phyloP scores from a whole-genome alignment of 371 early-diverging fungal genomes.

The Apophysomyces trapeziformis region DNA sequence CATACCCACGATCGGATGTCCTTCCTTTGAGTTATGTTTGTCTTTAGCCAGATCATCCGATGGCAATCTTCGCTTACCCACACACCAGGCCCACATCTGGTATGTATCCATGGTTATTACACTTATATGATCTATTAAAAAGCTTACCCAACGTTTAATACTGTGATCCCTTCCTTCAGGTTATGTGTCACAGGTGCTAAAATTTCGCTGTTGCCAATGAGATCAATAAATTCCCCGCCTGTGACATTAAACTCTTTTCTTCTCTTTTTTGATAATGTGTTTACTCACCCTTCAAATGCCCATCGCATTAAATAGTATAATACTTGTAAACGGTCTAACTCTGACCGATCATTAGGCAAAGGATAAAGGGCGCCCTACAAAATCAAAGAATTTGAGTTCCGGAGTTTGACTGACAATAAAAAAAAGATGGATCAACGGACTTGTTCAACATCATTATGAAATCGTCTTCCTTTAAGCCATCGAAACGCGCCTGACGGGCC shows the following conservation, averaged over 20 bases:
- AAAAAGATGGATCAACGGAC: neutral
- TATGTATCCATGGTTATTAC: neutral
- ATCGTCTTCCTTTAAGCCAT: conserved; percentile 38
- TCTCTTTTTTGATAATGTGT: neutral
- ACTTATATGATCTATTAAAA: too few relatives aligned
- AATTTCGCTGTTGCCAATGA: conserved; percentile 17
- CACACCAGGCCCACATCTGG: conserved; percentile 37
- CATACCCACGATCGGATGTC: conserved; percentile 36
- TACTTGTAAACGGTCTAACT: conserved; percentile 33
- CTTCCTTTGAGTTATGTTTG: conserved; percentile 13
- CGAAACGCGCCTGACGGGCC: conserved; percentile 33
- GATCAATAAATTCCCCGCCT: conserved; percentile 1
- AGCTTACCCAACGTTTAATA: conserved; percentile 34
- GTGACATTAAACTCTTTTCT: conserved; percentile 3
- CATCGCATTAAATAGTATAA: conserved; percentile 32
- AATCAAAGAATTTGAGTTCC: neutral
- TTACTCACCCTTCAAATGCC: conserved; percentile 35
- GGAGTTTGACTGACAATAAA: neutral
- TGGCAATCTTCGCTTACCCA: conserved; percentile 25
- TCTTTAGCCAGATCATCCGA: neutral
- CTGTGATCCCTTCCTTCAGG: conserved; percentile 26
- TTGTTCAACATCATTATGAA: conserved; percentile 4
- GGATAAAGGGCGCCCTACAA: conserved; percentile 5
- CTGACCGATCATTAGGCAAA: conserved; percentile 35
- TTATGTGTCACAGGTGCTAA: conserved; percentile 29